phyloP scores from a whole-genome alignment of 2,329 filamentous ascomycete genomes.

The Epicoccum nigrum region DNA sequence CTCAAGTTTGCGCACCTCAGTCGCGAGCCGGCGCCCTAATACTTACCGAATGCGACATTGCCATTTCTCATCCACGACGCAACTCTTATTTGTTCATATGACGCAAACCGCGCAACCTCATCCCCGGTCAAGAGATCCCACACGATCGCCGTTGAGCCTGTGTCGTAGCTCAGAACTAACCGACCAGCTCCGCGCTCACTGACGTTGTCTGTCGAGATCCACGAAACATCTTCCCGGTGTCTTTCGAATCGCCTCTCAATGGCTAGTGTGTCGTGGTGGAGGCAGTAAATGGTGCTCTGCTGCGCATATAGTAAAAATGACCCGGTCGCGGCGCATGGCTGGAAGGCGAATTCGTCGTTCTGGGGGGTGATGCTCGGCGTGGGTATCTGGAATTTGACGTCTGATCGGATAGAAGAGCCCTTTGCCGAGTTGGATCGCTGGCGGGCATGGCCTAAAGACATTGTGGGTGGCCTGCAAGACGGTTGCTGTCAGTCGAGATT shows the following conservation, averaged over 20 bases:
- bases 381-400: conserved; percentile 48
- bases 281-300: conserved; percentile 79
- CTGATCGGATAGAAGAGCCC: conserved; percentile 43
- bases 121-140: conserved; percentile 95
- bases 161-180: conserved; percentile 91
- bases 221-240: conserved; percentile 80
- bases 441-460: conserved; percentile 53
- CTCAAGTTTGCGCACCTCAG: conserved; percentile 13
- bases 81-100: conserved; percentile 83
- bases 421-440: conserved; percentile 50
- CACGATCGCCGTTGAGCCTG: conserved; percentile 87
- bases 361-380: conserved; percentile 54
- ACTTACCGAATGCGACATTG: conserved; percentile 91
- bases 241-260: conserved; percentile 85
- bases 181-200: conserved; percentile 86
- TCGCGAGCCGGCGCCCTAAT: not conserved
- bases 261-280: conserved; percentile 89
- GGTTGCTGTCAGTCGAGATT: conserved; percentile 38
- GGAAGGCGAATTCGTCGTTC: conserved; percentile 65
- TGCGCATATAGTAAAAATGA: conserved; percentile 90
- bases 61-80: conserved; percentile 97
- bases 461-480: conserved; percentile 42
- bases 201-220: conserved; percentile 88
- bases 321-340: conserved; percentile 88
- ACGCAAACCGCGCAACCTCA: conserved; percentile 88